Conservation (phyloP, 2,329 filamentous ascomycete species). For the Fusarium sp. region DNA sequence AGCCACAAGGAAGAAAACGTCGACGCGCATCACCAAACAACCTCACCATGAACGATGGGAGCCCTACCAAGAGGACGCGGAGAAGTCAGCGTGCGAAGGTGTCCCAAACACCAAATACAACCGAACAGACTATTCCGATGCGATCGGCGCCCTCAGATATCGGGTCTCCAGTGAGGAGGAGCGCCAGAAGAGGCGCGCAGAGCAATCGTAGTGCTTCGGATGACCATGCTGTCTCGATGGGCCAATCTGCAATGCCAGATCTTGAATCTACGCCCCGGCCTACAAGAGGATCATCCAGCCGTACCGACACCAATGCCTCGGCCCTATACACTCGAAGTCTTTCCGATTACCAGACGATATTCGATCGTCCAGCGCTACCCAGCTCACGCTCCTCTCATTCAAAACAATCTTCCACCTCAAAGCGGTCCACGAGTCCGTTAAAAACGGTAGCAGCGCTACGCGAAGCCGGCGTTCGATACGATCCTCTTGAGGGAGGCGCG, state of each 20-base stretch:
- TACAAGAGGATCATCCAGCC: background rate
- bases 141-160: background rate
- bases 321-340: background rate
- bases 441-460: background rate
- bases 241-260: background rate
- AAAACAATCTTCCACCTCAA: background rate
- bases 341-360: background rate
- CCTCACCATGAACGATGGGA: background rate
- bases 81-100: background rate
- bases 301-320: background rate
- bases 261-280: background rate
- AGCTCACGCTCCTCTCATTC: background rate
- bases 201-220: background rate
- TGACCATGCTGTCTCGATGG: background rate
- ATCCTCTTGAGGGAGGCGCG: background rate
- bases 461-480: background rate
- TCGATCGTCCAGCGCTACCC: background rate
- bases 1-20: background rate
- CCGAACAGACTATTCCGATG: background rate
- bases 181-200: background rate
- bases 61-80: background rate
- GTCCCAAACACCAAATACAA: background rate
- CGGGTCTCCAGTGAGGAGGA: background rate
- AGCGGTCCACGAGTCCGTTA: background rate
- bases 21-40: background rate